Conservation (phyloP, 768 basidiomycete species). For the Macrocybe gigantea region DNA sequence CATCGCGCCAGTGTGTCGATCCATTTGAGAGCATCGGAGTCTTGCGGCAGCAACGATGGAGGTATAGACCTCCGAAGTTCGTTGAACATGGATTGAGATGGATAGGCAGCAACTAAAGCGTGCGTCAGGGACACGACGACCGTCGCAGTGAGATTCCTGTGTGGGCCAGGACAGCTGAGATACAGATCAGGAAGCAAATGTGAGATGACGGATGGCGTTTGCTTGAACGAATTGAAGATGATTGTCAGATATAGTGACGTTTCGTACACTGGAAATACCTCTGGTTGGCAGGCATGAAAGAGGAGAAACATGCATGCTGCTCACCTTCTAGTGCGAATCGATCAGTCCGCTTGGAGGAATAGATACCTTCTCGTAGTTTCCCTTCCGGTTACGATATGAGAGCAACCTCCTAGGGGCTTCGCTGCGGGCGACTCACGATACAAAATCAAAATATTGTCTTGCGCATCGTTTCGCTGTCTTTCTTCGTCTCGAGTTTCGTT, state of each 20-base stretch:
- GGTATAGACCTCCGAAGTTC: constrained; percentile 39
- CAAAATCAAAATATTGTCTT: constrained; percentile 68
- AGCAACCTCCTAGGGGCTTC: neutral
- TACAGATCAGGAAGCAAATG: constrained; percentile 51
- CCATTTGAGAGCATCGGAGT: constrained; percentile 40
- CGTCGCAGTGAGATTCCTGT: constrained; percentile 19
- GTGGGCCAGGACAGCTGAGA: constrained; percentile 18
- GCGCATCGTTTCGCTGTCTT: constrained; percentile 43
- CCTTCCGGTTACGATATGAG: constrained; percentile 31
- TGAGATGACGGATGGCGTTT: constrained; percentile 57
- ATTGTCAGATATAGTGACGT: constrained; percentile 63
- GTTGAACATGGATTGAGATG: constrained; percentile 56
- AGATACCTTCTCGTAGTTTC: constrained; percentile 71
- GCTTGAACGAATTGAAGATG: constrained; percentile 54
- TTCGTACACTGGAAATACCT: constrained; percentile 52
- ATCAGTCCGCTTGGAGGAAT: constrained; percentile 54
- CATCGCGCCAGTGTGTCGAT: constrained; percentile 42
- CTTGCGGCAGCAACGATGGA: constrained; percentile 27
- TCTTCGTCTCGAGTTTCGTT: constrained; percentile 25
- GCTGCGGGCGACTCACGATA: constrained; percentile 45
- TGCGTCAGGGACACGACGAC: constrained; percentile 52
- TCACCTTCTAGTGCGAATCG: constrained; percentile 64
- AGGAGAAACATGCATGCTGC: constrained; percentile 5
- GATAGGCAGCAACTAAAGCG: constrained; percentile 51
- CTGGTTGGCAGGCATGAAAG: neutral